These are phyloP conservation scores for Solanum appendiculatum DNA, from an alignment of 257 asterid genomes.

Conservation along the genomic window DNA sequence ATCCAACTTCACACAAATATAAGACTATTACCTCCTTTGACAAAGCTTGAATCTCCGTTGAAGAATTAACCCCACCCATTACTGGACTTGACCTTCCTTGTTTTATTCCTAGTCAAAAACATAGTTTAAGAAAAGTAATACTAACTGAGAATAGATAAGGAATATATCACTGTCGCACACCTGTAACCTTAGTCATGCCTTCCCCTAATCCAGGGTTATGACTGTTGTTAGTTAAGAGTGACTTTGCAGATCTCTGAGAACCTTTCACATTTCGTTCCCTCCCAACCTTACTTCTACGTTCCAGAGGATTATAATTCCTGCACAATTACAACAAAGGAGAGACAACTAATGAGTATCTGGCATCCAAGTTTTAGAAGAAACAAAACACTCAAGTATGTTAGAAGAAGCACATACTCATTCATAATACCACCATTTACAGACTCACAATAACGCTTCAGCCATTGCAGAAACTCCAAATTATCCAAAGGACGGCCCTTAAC, in stretches of 20 bases:
- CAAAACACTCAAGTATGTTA: not conserved
- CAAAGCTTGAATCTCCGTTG: constrained; percentile 42
- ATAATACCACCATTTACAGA: constrained; percentile 76
- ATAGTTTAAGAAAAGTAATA: not conserved
- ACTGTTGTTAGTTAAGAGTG: constrained; percentile 56
- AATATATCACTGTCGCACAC: constrained; percentile 11
- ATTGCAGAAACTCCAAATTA: constrained; percentile 91
- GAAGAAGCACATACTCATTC: constrained; percentile 49
- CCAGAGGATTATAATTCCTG: constrained; percentile 82
- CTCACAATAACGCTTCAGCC: constrained; percentile 94
- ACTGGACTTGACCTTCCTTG: constrained; percentile 30
- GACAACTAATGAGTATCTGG: not conserved
- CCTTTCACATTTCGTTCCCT: constrained; percentile 46
- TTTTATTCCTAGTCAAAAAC: constrained; percentile 31
- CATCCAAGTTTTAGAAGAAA: not conserved
- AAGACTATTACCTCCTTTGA: constrained; percentile 49
- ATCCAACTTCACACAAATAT: not conserved
- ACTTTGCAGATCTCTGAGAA: constrained; percentile 51
- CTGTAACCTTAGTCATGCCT: constrained; percentile 33
- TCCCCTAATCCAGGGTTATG: constrained; percentile 34
- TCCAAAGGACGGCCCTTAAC: constrained; percentile 90
- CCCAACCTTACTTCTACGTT: constrained; percentile 78
- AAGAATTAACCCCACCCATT: constrained; percentile 19
- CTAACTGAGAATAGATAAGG: not conserved
- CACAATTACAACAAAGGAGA: constrained; percentile 8